Percentiles rank a stretch among this genome's conserved stretches.
Evolutionary conservation across 2,329 filamentous ascomycete species (phyloP).

Genomic region (Phialophora macrospora): DNA sequence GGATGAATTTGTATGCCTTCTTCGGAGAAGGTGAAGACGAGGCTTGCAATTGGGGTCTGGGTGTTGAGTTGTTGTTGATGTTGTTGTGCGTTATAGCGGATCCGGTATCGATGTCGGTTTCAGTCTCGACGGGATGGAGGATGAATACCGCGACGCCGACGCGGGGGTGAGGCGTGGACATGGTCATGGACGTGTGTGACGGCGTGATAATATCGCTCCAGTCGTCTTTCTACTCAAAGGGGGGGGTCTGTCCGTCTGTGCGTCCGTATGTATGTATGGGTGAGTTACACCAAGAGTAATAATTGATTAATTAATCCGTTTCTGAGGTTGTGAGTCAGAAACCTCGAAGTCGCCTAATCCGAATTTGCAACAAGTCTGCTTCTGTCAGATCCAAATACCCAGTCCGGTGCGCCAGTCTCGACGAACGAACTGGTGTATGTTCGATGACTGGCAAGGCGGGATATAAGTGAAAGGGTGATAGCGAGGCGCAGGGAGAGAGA

Average conservation of each 20-base stretch:
- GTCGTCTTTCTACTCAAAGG: background rate
- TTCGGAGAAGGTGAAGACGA: background rate
- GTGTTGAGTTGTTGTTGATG: background rate
- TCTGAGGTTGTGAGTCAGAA: background rate
- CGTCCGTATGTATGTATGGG: background rate
- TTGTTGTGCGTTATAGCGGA: background rate
- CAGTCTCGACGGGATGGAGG: slow-evolving; percentile 40
- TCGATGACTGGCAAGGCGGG: background rate
- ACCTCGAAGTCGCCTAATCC: background rate
- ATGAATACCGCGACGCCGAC: slow-evolving; percentile 59
- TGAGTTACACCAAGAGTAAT: too few relatives aligned
- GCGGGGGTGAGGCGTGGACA: slow-evolving; percentile 35
- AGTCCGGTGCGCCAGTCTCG: background rate
- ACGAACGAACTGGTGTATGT: too few relatives aligned
- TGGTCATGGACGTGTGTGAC: background rate
- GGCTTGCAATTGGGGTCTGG: background rate
- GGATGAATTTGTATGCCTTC: slow-evolving; percentile 47
- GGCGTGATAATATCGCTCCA: background rate
- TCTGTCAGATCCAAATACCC: too few relatives aligned
- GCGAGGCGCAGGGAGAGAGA: background rate
- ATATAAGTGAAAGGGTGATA: background rate
- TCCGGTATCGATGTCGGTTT: background rate
- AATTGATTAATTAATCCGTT: too few relatives aligned
- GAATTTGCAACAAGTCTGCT: background rate
- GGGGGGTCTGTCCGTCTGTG: background rate